These are phyloP conservation scores for Sideroxylon spinosum DNA, from an alignment of 179 eudicot genomes.

Conservation along the genomic window DNA sequence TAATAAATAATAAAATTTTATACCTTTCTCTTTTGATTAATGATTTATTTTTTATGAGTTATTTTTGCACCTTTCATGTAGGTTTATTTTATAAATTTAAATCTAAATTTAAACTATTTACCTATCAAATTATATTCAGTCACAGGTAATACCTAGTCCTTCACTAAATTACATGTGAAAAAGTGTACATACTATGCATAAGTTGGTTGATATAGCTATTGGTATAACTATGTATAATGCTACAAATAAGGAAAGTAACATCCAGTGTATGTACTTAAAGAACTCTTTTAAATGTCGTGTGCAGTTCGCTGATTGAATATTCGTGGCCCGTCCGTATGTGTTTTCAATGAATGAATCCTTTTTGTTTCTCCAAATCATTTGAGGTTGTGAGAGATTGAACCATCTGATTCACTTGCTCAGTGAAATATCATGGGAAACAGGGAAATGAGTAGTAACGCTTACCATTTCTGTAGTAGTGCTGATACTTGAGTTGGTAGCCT, in stretches of 20 bases:
- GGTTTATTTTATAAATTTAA: no score
- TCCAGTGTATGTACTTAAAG: not conserved
- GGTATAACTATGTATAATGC: no score
- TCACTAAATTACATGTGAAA: not conserved
- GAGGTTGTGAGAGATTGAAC: not conserved
- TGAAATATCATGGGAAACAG: not conserved
- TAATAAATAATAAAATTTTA: no score
- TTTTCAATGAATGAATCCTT: not conserved
- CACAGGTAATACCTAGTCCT: no score
- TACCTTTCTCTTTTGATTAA: no score
- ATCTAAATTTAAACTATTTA: no score
- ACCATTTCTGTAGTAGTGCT: conserved; percentile 5
- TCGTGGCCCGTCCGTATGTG: not conserved
- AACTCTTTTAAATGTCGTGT: not conserved
- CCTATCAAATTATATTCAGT: no score
- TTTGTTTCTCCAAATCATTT: not conserved
- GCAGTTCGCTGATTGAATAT: not conserved
- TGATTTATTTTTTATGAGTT: no score
- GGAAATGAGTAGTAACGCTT: not conserved
- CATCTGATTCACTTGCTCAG: not conserved
- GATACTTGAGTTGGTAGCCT: conserved; percentile 3
- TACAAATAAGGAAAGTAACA: no score
- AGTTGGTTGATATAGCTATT: not conserved
- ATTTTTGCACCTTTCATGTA: no score
- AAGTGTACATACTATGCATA: not conserved